Base-by-base conservation (phyloP, 1,139 yeast species). In the Hyphopichia burtonii region DNA sequence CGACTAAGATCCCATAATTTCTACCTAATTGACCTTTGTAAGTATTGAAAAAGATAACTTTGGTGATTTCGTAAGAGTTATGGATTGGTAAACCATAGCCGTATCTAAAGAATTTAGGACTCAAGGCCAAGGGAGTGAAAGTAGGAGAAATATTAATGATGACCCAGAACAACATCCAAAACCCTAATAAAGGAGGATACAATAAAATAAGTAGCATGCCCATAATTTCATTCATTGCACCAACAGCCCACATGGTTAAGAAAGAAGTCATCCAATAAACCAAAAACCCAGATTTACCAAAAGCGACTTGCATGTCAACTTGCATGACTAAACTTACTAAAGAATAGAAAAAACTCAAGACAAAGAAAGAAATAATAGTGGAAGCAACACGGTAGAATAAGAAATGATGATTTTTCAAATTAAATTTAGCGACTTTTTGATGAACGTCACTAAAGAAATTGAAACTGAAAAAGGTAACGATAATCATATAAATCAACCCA, bases 401-500 rank as follows among this genome's bases (percentile, higher is more conserved):
- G 44, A 56, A 67, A 45, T 66, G 74, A 3, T 30, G 40, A 11
- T 47, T 48, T 38, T 66, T 68, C 11, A 72, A 45, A 2, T 63
- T 62, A 32, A 59, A 47, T 39, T 49, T 47, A 3, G 77, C 66
- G 39, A 83, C 70, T 28, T 67, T 58, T 46, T 61, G 62, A 56
- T 85, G 86, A 27, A 80, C 57, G 4, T 77, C 78, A 17, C 67
- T 69, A 56, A 82, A 82, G 56, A 83, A 73, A 45, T 79, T 76
- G 53, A 83, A 74, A 48, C 79, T 80, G 61, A 71, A 65, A 46
- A 72, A 67, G 12, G 95, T 81, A 43, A 86, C 63, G 59, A 88
- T 82, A 50, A 88, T 76, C 58, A 84, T 70, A 61, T 80, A 87
- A 60, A 88, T 85, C 44, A 85, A 70, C 39, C 96, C 96, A 49